Base-by-base conservation (phyloP, 2,329 filamentous ascomycete genomes). In the Lachnellula occidentalis region DNA sequence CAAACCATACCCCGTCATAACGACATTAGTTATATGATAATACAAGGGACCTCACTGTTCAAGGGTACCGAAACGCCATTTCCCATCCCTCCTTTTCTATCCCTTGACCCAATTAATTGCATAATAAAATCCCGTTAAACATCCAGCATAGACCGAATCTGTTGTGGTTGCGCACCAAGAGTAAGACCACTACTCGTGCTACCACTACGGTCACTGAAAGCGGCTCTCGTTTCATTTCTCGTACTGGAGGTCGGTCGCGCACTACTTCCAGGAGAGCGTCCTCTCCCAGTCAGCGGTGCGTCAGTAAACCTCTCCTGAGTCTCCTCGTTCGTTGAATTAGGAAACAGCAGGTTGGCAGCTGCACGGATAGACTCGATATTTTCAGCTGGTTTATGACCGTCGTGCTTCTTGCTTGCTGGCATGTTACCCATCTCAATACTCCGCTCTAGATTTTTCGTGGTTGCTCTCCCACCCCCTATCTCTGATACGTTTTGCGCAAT, bases 131-230 rank as follows among this genome's bases (percentile, higher is more conserved):
- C 27, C 27, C 27, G 27, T 7, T 57, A 74, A 9, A 74, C 61
- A 66, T 74, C 72, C 61, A 75, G 61, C 73, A 75, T 75, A 59
- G 71, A 73, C 57, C 69, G 66, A 3, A 71, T 54, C 41, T 68
- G 61, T 55, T 73, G 71, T 19, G 68, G 67, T 27, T 61, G 54
- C 5, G 59, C 61, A 42, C 59, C 60, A 11, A 66, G 22, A 22
- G 66, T 63, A 22, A 64, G 34, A 8, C 64, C 67, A 53, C 55
- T 64, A 21, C 58, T 61, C 31, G 68, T 63, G 45, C 62, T 59
- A 31, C 53, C 42, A 48, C 61, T 67, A 34, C 59, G 62, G 21
- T 48, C 51, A 51, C 56, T 61, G 7, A 19, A 34, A 2, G 19
- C 45, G 4, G 50, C 21, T 41, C 48, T 55, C 12, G 53, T 56